Conservation (phyloP, 2,329 filamentous ascomycete species). For the Neonectria faginata region DNA sequence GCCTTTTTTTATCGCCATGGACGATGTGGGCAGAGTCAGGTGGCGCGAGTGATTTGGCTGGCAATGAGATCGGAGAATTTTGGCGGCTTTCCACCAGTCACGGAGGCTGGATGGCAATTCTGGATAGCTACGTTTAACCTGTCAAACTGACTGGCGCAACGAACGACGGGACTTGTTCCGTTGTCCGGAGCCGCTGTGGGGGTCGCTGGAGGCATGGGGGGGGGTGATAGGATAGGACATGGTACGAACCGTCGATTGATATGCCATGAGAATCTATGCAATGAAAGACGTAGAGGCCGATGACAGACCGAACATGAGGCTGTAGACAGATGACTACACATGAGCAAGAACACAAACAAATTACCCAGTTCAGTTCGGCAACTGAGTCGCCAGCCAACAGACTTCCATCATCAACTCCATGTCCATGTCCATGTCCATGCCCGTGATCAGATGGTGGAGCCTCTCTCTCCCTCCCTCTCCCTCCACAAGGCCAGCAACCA, state of each 20-base stretch:
- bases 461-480: neutral
- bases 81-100: neutral
- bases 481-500: conserved; percentile 3
- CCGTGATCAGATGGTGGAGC: neutral
- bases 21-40: too few relatives aligned
- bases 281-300: neutral
- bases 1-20: too few relatives aligned
- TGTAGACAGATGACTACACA: too few relatives aligned
- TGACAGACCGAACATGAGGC: neutral
- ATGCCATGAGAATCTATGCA: neutral
- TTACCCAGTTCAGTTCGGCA: neutral
- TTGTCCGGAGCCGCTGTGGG: neutral
- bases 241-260: neutral
- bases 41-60: too few relatives aligned
- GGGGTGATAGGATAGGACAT: neutral
- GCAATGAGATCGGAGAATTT: neutral
- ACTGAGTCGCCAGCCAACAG: neutral
- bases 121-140: neutral
- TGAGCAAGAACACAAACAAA: neutral
- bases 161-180: neutral
- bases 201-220: neutral
- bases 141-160: neutral
- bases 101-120: neutral
- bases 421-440: neutral
- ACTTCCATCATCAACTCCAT: neutral